A percentile compares a stretch with the other conserved stretches of the same genome.
phyloP scores from a whole-genome alignment of 495 filamentous ascomycete species.

The Amorphotheca resinae region DNA sequence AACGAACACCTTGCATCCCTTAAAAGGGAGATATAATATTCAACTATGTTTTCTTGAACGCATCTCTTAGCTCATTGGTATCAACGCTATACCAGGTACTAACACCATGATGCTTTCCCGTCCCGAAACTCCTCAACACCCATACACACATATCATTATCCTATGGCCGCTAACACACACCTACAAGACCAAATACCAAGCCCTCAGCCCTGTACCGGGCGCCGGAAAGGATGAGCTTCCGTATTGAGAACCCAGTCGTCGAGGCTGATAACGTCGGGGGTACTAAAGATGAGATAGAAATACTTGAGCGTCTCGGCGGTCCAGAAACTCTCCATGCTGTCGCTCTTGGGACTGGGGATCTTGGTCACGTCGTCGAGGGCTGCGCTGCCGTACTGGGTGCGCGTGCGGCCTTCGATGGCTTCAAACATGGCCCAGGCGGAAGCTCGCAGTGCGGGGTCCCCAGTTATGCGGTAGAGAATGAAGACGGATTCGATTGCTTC shows the following conservation, averaged over 20 bases:
- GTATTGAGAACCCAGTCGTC: conserved; percentile 29
- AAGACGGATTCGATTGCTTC: conserved; percentile 51
- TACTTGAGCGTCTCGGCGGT: conserved; percentile 80
- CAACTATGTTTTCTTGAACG: too few species aligned
- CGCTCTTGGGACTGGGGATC: conserved; percentile 19
- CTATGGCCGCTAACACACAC: too few species aligned
- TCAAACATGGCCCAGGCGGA: conserved; percentile 47
- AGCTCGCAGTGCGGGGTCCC: conserved; percentile 34
- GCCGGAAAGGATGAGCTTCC: too few species aligned
- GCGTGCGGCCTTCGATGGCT: conserved; percentile 26
- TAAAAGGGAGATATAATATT: too few species aligned
- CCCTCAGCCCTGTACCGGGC: too few species aligned
- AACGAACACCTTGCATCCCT: too few species aligned
- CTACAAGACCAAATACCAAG: too few species aligned
- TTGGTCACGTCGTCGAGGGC: conserved; percentile 24
- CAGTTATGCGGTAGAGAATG: conserved; percentile 44
- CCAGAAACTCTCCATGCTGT: conserved; percentile 49
- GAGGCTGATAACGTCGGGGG: conserved; percentile 50
- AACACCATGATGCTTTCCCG: too few species aligned
- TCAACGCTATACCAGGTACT: too few species aligned
- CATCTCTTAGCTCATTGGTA: too few species aligned
- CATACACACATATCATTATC: too few species aligned
- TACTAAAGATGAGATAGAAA: conserved; percentile 76
- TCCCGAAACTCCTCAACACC: too few species aligned
- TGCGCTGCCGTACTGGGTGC: conserved; percentile 30